A percentile compares a stretch with the other conserved stretches of the same genome.
These are phyloP conservation scores for Tetraselmis striata DNA, from an alignment of 139 green algal genomes.

Conservation along the genomic window DNA sequence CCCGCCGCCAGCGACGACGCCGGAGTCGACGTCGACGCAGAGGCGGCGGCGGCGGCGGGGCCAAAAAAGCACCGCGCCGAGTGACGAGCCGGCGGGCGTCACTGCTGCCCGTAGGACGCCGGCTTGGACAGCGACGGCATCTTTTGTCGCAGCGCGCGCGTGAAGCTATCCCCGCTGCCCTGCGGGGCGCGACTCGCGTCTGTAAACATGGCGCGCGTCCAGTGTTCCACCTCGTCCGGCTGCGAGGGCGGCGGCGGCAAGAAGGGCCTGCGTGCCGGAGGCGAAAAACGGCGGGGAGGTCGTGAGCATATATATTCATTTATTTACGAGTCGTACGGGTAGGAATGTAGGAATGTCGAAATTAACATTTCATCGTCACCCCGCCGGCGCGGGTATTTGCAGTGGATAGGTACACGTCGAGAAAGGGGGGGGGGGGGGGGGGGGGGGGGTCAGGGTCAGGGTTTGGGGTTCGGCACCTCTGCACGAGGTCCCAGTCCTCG, in stretches of 20 bases:
- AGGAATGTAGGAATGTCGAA: no score
- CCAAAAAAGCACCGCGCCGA: background rate
- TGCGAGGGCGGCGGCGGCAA: conserved; percentile 33
- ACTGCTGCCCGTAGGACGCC: no score
- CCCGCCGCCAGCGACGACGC: no score
- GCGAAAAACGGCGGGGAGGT: no score
- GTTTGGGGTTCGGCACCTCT: background rate
- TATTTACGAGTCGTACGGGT: no score
- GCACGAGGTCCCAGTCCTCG: background rate
- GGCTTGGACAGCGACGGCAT: no score
- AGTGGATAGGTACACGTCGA: no score
- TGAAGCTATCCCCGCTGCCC: background rate
- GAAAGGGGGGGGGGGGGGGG: background rate
- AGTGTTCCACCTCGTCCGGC: conserved; percentile 58
- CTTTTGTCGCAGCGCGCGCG: background rate
- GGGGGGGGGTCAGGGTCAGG: background rate
- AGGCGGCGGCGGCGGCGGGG: no score
- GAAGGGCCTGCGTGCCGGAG: background rate
- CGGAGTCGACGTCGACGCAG: no score
- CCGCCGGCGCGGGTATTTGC: no score
- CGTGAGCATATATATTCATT: no score
- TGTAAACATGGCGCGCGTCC: conserved; percentile 39
- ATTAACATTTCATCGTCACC: no score
- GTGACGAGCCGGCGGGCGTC: background rate
- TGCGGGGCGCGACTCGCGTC: background rate